Base-by-base conservation (phyloP, 768 basidiomycete genomes). In the Cystobasidiopsis lactophilus region DNA sequence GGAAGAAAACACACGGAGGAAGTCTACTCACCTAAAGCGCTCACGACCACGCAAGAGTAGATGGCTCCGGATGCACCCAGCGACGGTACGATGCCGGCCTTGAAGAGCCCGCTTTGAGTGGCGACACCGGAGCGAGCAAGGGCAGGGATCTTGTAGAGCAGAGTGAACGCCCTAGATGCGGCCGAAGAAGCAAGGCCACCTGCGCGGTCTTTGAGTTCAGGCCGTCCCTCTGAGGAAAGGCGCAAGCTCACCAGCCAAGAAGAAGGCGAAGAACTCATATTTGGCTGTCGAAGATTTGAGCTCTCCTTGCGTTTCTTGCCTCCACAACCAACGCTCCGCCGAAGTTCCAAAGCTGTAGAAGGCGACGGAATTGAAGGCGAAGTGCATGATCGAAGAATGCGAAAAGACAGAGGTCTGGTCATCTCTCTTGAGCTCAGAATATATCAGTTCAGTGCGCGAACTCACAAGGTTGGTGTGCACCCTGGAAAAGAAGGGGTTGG, bases 261-360 rank as follows among this genome's bases (percentile, higher is more conserved):
- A 60, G 45, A 60, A 49, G 21, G 59, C 57, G 35, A 60, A 38
- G 21, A 58, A 60, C 46, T 60, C 59, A 52, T 51, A 60, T 2
- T 54, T 52, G 2, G 57, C 56, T 1, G 57, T 60, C 13, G 49
- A 57, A 5, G 59, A 52, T 1, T 57, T 52, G 9, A 51, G 3
- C 19, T 57, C 57, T 9, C 46, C 49, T 27, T 52, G n/a, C 40
- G 14, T 27, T 13, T 50, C 5, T 23, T 58, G 46, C 49, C 3
- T 49, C 10, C 18, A 10, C 50, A 55, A 52, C 19, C 33, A 38
- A 16, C 9, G 14, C 14, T 47, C 11, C 4, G 45, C 45, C 0
- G 59, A 31, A 0, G 51, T 31, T 1, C 52, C 53, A 33, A 60
- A 49, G 2, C 50, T 52, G 53, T 29, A 57, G 16, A 58, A 40